Conservation (phyloP, 176 grass and related monocot species). For the Neostapfia colusana region DNA sequence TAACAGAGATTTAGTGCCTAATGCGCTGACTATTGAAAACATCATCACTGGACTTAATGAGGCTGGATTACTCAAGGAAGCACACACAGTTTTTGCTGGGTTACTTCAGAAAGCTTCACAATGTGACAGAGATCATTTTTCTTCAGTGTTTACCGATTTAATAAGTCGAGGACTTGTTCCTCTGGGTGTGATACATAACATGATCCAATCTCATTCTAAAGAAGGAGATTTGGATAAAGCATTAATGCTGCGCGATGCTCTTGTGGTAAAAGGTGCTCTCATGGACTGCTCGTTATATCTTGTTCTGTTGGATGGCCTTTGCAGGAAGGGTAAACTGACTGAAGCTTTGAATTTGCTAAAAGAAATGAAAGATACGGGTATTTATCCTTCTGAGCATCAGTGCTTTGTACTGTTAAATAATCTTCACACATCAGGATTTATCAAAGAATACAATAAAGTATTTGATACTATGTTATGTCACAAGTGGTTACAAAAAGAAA, state of each 20-base stretch:
- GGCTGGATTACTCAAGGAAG: conserved; percentile 43
- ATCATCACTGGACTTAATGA: conserved; percentile 44
- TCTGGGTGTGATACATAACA: conserved; percentile 41
- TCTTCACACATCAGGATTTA: conserved; percentile 39
- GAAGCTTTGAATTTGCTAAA: conserved; percentile 53
- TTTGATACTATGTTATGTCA: conserved; percentile 49
- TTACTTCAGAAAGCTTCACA: conserved; percentile 43
- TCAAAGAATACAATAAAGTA: conserved; percentile 48
- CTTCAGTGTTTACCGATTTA: conserved; percentile 44
- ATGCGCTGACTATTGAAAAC: conserved; percentile 36
- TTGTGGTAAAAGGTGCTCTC: conserved; percentile 38
- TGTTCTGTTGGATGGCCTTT: conserved; percentile 45
- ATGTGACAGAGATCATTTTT: conserved; percentile 25
- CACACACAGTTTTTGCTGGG: conserved; percentile 44
- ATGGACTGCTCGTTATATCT: conserved; percentile 34
- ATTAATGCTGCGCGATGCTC: conserved; percentile 40
- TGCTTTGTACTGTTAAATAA: conserved; percentile 38
- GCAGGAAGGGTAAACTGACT: conserved; percentile 33
- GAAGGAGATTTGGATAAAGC: conserved; percentile 42
- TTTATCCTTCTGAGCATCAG: conserved; percentile 35
- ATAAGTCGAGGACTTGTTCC: conserved; percentile 38
- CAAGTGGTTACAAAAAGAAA: conserved; percentile 46
- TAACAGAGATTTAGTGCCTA: conserved; percentile 47
- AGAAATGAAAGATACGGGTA: conserved; percentile 50
- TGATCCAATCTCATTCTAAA: conserved; percentile 41